A percentile compares a stretch with the other conserved stretches of the same genome.
These are phyloP conservation scores for Choanephora cucurbitarum DNA, from an alignment of 371 early-diverging fungal species.

Conservation along the genomic window DNA sequence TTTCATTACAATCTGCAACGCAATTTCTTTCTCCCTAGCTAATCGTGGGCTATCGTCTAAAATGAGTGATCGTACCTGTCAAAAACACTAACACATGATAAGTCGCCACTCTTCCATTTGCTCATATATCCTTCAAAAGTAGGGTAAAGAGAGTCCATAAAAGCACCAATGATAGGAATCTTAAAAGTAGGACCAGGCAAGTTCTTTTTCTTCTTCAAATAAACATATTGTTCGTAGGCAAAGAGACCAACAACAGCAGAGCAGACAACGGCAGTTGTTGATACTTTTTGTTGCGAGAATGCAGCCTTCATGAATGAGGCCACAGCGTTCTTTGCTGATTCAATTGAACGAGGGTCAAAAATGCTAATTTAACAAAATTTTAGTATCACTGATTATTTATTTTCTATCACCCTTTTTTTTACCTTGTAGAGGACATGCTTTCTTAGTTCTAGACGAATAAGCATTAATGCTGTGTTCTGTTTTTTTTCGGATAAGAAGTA, in stretches of 20 bases:
- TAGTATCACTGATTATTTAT: neutral
- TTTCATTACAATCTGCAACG: neutral
- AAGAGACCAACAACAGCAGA: slow-evolving; percentile 50
- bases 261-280: slow-evolving; percentile 45
- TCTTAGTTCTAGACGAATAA: neutral
- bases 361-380: slow-evolving; percentile 22
- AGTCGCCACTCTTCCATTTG: slow-evolving; percentile 58
- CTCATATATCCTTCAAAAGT: slow-evolving; percentile 58
- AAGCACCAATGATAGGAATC: slow-evolving; percentile 56
- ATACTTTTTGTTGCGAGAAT: slow-evolving; percentile 33
- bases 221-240: slow-evolving; percentile 54
- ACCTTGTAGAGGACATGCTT: slow-evolving; percentile 24
- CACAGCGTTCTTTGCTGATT: slow-evolving; percentile 45
- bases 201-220: slow-evolving; percentile 50
- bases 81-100: slow-evolving; percentile 58
- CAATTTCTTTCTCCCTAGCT: neutral
- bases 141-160: slow-evolving; percentile 55
- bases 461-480: neutral
- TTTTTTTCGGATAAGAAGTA: neutral
- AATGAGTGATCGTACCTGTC: slow-evolving; percentile 36
- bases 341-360: slow-evolving; percentile 48
- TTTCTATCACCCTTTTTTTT: slow-evolving; percentile 9
- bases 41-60: neutral
- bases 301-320: slow-evolving; percentile 39
- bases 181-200: slow-evolving; percentile 54